Base-by-base conservation (phyloP, 73 alveolate genomes). In the Halteria grandinella region DNA sequence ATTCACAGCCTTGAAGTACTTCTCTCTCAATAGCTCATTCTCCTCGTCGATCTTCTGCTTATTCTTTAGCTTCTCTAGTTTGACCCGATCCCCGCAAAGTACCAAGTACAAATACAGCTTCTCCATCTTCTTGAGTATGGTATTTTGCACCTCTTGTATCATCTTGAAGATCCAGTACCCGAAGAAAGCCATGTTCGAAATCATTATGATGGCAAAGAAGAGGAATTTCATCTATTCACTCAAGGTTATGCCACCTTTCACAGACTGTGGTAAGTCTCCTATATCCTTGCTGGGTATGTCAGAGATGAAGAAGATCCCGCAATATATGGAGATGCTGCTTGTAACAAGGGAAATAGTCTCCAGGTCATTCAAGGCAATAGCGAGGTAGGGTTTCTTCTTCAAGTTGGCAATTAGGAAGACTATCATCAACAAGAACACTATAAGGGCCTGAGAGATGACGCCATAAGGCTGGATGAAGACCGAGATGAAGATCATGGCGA, bases 401-500 rank as follows among this genome's bases (percentile, higher is more conserved):
- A 53, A 20, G 62, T 83, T 76, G 1, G 75, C 0, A 0, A 74
- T 25, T 20, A 83, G 53, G 59, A 57, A 72, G 10, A 83, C 2
- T 17, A 83, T 49, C 23, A 83, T 71, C 28, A 83, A 54, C 47
- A 74, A 32, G 44, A 83, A 62, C 0, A 83, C 89, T 7, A 83
- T 72, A 20, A 85, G 66, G 1, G 93, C 93, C 45, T 85, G 83
- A 10, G 82, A 53, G 14, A 58, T 70, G n/a, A 83, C 86, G n/a
- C 89, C 86, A n/a, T 31, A 39, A 15, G 24, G 24, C 14, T 44
- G 17, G 15, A 85, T 18, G 43, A 85, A 85, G 15, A 78, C 93
- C 0, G 86, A 57, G 41, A 75, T 62, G 82, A 76, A 76, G 10
- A 85, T 70, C 15, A 85, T 37, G 21, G 40, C 18, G 27, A 85